A percentile compares a stretch with the other conserved stretches of the same genome.
These are phyloP conservation scores for Kluyveromyces dobzhanskii DNA, from an alignment of 805 yeast species.

Conservation along the genomic window DNA sequence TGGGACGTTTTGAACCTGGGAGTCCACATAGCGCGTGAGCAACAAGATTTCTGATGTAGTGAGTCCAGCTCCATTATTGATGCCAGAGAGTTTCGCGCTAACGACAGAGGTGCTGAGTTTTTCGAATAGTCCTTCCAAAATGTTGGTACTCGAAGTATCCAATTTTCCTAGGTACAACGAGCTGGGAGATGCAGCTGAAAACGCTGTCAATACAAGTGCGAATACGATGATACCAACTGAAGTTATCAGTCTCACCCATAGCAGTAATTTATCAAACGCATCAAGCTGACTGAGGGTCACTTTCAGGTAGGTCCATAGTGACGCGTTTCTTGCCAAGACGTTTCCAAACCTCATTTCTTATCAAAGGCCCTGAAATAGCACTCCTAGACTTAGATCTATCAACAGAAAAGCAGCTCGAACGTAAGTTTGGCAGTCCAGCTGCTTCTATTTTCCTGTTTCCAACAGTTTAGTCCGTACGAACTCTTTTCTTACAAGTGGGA, in stretches of 20 bases:
- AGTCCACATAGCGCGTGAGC: slow-evolving; percentile 20
- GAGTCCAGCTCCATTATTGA: slow-evolving; percentile 24
- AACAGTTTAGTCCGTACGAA: too few relatives aligned
- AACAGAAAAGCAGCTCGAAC: not conserved
- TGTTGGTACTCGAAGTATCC: slow-evolving; percentile 18
- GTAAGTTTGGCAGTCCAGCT: not conserved
- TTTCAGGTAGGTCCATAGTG: not conserved
- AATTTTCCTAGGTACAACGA: slow-evolving; percentile 17
- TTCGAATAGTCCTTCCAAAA: slow-evolving; percentile 20
- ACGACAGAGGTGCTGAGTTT: slow-evolving; percentile 19
- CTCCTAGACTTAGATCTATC: not conserved
- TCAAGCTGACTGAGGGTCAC: slow-evolving; percentile 14
- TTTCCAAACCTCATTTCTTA: not conserved
- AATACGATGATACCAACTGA: slow-evolving; percentile 15
- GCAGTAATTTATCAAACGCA: slow-evolving; percentile 18
- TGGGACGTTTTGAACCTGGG: slow-evolving; percentile 20
- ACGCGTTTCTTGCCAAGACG: not conserved
- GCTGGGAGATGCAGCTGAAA: slow-evolving; percentile 16
- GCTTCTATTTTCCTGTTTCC: not conserved
- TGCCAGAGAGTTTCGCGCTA: slow-evolving; percentile 15
- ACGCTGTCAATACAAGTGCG: slow-evolving; percentile 14
- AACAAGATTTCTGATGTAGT: slow-evolving; percentile 25
- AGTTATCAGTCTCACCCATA: slow-evolving; percentile 15
- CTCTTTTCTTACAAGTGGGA: too few relatives aligned
- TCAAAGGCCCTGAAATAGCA: too few relatives aligned